A percentile compares a stretch with the other conserved stretches of the same genome.
phyloP scores from a whole-genome alignment of 129 eudicot genomes.

The Helichrysum umbraculigerum region DNA sequence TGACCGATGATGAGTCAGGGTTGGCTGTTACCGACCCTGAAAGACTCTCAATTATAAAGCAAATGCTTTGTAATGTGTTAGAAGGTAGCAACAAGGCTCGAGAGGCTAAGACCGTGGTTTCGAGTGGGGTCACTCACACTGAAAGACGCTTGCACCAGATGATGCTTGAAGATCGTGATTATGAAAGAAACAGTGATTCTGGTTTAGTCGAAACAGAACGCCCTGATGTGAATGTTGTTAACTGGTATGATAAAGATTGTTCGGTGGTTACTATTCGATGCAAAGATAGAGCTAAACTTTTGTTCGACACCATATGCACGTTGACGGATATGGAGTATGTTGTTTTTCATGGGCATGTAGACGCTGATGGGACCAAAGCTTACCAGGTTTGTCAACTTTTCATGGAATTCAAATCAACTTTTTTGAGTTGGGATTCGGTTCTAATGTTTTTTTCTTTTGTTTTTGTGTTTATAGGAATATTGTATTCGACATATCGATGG shows the following conservation, averaged over 20 bases:
- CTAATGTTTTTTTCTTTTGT: neutral
- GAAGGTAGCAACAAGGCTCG: constrained; percentile 68
- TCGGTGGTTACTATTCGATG: constrained; percentile 81
- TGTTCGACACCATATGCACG: constrained; percentile 83
- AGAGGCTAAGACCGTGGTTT: constrained; percentile 75
- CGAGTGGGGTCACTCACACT: constrained; percentile 60
- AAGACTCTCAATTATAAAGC: constrained; percentile 58
- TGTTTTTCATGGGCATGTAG: constrained; percentile 92
- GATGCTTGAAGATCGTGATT: constrained; percentile 90
- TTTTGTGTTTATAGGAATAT: constrained; percentile 56
- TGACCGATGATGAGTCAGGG: constrained; percentile 68
- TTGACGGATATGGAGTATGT: constrained; percentile 93
- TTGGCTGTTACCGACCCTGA: constrained; percentile 62
- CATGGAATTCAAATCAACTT: neutral
- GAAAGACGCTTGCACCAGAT: constrained; percentile 95
- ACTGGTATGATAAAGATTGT: constrained; percentile 93
- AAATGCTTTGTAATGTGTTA: constrained; percentile 72
- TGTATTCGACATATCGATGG: constrained; percentile 91
- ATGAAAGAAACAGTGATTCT: constrained; percentile 43
- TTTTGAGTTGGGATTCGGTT: neutral
- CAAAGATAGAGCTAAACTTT: constrained; percentile 91
- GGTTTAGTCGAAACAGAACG: constrained; percentile 43
- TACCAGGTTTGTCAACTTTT: constrained; percentile 61
- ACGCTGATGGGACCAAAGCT: constrained; percentile 80
- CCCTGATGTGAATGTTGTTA: constrained; percentile 78